Conservation (phyloP, 148 eudicot genomes). For the Polygonum maritimum region DNA sequence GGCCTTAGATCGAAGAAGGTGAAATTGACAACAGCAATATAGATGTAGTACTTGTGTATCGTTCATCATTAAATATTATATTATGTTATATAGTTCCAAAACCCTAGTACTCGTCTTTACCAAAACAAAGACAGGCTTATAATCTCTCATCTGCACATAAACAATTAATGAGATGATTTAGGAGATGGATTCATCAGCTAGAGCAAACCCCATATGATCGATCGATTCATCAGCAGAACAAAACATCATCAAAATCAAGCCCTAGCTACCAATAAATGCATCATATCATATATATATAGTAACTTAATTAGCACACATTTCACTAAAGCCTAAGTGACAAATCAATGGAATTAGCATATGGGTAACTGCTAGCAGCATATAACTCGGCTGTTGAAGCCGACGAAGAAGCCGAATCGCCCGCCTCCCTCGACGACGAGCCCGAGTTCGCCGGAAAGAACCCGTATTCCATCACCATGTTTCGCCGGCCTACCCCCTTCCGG, state of each 20-base stretch:
- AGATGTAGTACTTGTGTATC: not conserved
- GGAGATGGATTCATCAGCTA: not conserved
- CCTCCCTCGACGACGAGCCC: not conserved
- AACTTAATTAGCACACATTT: not conserved
- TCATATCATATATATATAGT: too few relatives aligned
- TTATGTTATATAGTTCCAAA: not conserved
- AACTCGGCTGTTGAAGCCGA: not conserved
- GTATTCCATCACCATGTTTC: not conserved
- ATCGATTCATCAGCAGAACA: not conserved
- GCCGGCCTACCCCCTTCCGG: not conserved
- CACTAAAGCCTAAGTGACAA: conserved; percentile 2
- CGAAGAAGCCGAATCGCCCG: not conserved
- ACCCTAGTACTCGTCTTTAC: not conserved
- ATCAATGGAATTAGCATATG: not conserved
- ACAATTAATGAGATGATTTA: not conserved
- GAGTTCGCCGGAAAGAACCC: not conserved
- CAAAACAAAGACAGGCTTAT: not conserved
- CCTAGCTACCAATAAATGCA: not conserved
- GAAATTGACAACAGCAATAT: too few relatives aligned
- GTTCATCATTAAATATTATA: not conserved
- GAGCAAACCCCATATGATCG: not conserved
- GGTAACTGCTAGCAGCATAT: not conserved
- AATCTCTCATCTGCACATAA: not conserved
- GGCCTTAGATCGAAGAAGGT: too few relatives aligned
- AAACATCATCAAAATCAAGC: not conserved